Percentiles rank a stretch among this genome's conserved stretches.
These are phyloP conservation scores for Penicillium sp. DNA, from an alignment of 2,329 filamentous ascomycete genomes.

Conservation along the genomic window DNA sequence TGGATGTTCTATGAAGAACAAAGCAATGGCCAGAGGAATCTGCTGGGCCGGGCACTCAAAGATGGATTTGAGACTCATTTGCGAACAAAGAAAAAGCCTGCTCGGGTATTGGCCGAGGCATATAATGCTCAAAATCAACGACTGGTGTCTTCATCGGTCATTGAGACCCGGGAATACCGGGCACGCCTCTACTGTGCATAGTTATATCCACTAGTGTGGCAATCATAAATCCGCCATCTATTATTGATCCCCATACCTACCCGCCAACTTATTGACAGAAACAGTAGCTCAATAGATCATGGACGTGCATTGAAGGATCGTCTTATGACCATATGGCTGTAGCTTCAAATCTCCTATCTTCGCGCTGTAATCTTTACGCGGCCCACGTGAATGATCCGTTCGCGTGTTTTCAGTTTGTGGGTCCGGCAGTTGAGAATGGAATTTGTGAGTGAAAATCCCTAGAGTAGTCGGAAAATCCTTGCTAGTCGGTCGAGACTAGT, in stretches of 20 bases:
- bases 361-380: background rate
- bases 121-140: conserved; percentile 1
- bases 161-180: background rate
- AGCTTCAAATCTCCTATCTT: background rate
- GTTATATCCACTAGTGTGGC: background rate
- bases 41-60: too few species aligned
- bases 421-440: background rate
- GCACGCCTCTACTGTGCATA: background rate
- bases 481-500: background rate
- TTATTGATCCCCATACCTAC: background rate
- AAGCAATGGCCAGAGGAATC: too few species aligned
- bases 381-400: background rate
- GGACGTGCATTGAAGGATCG: background rate
- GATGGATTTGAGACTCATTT: too few species aligned
- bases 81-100: conserved; percentile 10
- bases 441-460: background rate
- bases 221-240: background rate
- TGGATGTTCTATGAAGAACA: too few species aligned
- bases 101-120: conserved; percentile 7
- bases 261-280: background rate
- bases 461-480: background rate
- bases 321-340: background rate
- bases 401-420: background rate
- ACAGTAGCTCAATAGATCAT: background rate
- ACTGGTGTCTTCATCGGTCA: conserved; percentile 2